These are phyloP conservation scores for Pseudogymnoascus sp. DNA, from an alignment of 2,329 filamentous ascomycete genomes.

Conservation along the genomic window DNA sequence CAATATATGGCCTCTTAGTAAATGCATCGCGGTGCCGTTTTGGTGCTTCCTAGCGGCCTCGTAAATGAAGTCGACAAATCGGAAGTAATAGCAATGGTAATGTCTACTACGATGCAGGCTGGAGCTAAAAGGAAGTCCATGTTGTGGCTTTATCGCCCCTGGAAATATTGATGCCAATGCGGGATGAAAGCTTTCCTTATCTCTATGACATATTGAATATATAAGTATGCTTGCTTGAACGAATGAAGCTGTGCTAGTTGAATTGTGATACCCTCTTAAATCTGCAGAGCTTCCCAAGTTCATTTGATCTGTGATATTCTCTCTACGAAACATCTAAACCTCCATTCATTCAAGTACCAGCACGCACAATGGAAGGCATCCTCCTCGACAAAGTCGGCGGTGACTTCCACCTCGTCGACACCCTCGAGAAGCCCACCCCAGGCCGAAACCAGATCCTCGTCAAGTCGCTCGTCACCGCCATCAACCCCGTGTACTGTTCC, in stretches of 20 bases:
- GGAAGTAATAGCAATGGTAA: background rate
- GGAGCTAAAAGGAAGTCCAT: background rate
- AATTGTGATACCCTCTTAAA: background rate
- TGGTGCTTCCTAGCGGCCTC: background rate
- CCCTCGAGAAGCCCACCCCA: conserved; percentile 23
- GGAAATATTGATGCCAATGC: background rate
- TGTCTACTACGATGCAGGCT: background rate
- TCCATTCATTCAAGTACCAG: background rate
- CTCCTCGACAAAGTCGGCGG: conserved; percentile 16
- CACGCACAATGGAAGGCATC: conserved; percentile 21
- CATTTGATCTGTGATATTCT: background rate
- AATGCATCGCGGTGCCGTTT: background rate
- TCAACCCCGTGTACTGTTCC: conserved; percentile 30
- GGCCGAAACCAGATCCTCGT: conserved; percentile 29
- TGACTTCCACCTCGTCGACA: conserved; percentile 15
- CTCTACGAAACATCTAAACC: background rate
- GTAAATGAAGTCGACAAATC: background rate
- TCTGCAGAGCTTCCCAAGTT: background rate
- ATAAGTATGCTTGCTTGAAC: background rate
- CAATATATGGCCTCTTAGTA: background rate
- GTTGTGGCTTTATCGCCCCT: background rate
- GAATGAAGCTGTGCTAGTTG: background rate
- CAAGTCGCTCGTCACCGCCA: conserved; percentile 28
- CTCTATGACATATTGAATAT: background rate
- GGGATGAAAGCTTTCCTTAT: background rate